Percentiles rank a stretch among this genome's conserved stretches.
phyloP scores from a whole-genome alignment of 768 basidiomycete genomes.

The Aureoboletus auriporus region DNA sequence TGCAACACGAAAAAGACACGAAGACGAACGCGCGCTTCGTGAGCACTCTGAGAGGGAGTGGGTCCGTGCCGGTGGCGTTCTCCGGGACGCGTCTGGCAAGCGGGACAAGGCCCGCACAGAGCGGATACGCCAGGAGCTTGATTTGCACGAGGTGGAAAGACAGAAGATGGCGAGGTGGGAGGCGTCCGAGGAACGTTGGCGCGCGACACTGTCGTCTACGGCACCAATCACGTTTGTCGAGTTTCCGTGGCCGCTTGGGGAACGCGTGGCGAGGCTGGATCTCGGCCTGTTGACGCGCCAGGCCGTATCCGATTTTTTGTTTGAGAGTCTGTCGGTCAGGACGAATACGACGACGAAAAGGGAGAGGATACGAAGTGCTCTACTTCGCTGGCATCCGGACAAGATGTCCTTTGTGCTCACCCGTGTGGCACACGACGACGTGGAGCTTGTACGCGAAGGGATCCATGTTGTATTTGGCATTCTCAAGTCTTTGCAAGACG shows the following conservation, averaged over 20 bases:
- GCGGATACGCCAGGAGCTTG: slow-evolving; percentile 44
- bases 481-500: slow-evolving; percentile 32
- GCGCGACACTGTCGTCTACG: slow-evolving; percentile 29
- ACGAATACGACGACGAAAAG: slow-evolving; percentile 39
- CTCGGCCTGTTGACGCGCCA: slow-evolving; percentile 34
- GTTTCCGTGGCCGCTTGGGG: slow-evolving; percentile 60
- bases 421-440: slow-evolving; percentile 42
- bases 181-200: slow-evolving; percentile 54
- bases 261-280: slow-evolving; percentile 12
- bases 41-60: slow-evolving; percentile 53
- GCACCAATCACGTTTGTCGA: slow-evolving; percentile 40
- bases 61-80: slow-evolving; percentile 55
- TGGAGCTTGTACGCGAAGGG: slow-evolving; percentile 42
- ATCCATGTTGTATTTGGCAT: slow-evolving; percentile 40
- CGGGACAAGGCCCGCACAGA: slow-evolving; percentile 50
- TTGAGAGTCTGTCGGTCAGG: slow-evolving; percentile 42
- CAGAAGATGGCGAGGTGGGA: slow-evolving; percentile 42
- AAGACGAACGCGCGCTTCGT: slow-evolving; percentile 39
- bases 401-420: slow-evolving; percentile 47
- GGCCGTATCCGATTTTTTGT: slow-evolving; percentile 47
- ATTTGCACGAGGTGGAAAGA: slow-evolving; percentile 40
- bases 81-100: slow-evolving; percentile 46
- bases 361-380: slow-evolving; percentile 53
- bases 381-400: slow-evolving; percentile 70
- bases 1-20: slow-evolving; percentile 16